A percentile compares a stretch with the other conserved stretches of the same genome.
These are phyloP conservation scores for Allomyces macrogynus DNA, from an alignment of 192 early-diverging fungal species.

Conservation along the genomic window DNA sequence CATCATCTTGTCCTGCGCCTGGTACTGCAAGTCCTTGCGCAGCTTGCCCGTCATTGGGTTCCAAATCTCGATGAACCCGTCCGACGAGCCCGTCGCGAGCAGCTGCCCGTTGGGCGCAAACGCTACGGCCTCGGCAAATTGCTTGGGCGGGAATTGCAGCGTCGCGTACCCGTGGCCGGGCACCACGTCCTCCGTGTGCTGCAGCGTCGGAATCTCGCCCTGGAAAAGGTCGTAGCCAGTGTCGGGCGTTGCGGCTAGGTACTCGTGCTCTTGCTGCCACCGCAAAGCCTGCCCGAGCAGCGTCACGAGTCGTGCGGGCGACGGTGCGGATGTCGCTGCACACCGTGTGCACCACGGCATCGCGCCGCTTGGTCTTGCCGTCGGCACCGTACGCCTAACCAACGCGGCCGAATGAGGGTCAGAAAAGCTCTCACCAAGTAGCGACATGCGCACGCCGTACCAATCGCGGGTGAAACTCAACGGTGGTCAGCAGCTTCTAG, in stretches of 20 bases:
- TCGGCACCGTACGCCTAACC: slow-evolving; percentile 18
- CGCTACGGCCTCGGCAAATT: slow-evolving; percentile 46
- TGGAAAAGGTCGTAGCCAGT: slow-evolving; percentile 61
- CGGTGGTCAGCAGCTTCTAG: slow-evolving; percentile 51
- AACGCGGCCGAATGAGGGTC: too few relatives aligned
- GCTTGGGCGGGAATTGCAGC: slow-evolving; percentile 84
- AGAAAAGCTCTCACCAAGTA: too few relatives aligned
- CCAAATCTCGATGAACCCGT: slow-evolving; percentile 95
- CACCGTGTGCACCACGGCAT: slow-evolving; percentile 46
- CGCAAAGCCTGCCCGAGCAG: slow-evolving; percentile 71
- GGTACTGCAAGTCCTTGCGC: slow-evolving; percentile 70
- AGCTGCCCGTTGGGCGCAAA: slow-evolving; percentile 72
- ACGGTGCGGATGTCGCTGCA: slow-evolving; percentile 5
- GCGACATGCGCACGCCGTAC: slow-evolving; percentile 6
- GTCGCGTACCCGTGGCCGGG: slow-evolving; percentile 49
- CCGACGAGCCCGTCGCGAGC: slow-evolving; percentile 67
- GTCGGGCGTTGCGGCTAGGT: slow-evolving; percentile 33
- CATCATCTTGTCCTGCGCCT: slow-evolving; percentile 73
- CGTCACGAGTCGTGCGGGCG: slow-evolving; percentile 58
- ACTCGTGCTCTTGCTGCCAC: slow-evolving; percentile 68
- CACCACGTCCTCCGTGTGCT: slow-evolving; percentile 49
- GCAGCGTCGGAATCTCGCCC: slow-evolving; percentile 36
- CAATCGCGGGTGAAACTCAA: slow-evolving; percentile 50
- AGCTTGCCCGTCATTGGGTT: slow-evolving; percentile 81
- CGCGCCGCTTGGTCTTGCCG: slow-evolving; percentile 50